These are phyloP conservation scores for Plasmodium vivax DNA, from an alignment of 169 alveolate species.

Conservation along the genomic window DNA sequence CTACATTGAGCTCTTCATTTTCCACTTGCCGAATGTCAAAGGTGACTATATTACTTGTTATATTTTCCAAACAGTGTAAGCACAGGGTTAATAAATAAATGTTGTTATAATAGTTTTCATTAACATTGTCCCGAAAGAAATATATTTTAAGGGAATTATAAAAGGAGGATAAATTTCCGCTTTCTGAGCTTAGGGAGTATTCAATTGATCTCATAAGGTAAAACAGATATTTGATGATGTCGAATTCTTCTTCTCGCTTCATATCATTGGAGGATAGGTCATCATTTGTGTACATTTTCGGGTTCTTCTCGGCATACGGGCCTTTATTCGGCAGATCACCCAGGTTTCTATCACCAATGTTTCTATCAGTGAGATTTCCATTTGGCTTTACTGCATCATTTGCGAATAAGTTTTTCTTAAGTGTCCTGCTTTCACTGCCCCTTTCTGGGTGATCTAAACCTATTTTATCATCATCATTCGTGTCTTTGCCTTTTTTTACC, in stretches of 20 bases:
- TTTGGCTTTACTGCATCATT: conserved; percentile 26
- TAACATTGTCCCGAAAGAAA: conserved; percentile 67
- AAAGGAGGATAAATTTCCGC: conserved; percentile 68
- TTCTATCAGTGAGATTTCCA: conserved; percentile 13
- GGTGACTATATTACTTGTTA: conserved; percentile 67
- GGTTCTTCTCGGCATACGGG: conserved; percentile 51
- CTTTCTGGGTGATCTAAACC: conserved; percentile 18
- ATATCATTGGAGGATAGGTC: conserved; percentile 39
- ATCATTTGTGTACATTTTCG: conserved; percentile 51
- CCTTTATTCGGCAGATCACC: conserved; percentile 41
- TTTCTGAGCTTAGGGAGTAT: conserved; percentile 69
- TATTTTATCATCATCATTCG: conserved; percentile 18
- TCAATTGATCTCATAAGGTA: conserved; percentile 69
- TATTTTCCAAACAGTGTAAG: conserved; percentile 74
- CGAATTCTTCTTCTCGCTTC: conserved; percentile 72
- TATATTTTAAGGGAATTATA: conserved; percentile 57
- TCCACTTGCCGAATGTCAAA: conserved; percentile 60
- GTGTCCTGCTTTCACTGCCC: conserved; percentile 58
- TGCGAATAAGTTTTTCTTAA: conserved; percentile 37
- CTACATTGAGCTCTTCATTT: conserved; percentile 40
- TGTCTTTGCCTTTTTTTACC: conserved; percentile 50
- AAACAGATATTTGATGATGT: conserved; percentile 69
- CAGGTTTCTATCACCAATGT: background rate
- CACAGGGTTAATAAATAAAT: conserved; percentile 71
- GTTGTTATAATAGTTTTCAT: conserved; percentile 70